Conservation (phyloP, 495 filamentous ascomycete genomes). For the Tuber brumale region DNA sequence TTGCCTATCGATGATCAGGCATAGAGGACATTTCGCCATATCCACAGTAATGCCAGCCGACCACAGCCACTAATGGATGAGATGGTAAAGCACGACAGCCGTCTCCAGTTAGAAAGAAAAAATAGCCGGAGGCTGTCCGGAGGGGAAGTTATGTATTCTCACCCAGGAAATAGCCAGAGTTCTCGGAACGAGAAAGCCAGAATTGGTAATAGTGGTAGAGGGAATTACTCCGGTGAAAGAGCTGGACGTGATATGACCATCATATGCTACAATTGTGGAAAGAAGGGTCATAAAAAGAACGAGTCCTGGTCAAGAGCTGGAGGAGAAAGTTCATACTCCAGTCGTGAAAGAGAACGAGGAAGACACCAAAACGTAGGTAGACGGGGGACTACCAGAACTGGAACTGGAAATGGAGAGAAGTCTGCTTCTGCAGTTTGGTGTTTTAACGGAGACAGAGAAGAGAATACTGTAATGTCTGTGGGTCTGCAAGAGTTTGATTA, state of each 20-base stretch:
- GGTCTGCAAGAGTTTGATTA: no score
- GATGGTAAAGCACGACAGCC: background rate
- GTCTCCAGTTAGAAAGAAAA: background rate
- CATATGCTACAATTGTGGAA: no score
- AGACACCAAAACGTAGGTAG: no score
- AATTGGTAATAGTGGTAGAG: rapidly evolving
- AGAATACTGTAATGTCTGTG: no score
- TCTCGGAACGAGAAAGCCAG: rapidly evolving
- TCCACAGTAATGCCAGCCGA: background rate
- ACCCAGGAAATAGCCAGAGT: rapidly evolving
- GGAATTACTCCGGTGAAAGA: background rate
- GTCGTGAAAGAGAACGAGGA: no score
- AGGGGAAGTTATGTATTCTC: background rate
- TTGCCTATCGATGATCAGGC: background rate
- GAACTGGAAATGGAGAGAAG: no score
- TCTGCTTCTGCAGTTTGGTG: no score
- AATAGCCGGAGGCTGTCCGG: background rate
- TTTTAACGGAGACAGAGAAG: no score
- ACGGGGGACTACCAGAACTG: no score
- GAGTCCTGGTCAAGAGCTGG: no score
- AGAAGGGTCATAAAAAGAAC: no score
- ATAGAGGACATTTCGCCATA: background rate
- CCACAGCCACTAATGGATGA: background rate
- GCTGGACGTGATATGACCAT: background rate
- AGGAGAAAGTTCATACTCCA: no score